Conservation (phyloP, 2,329 filamentous ascomycete genomes). For the Aspergillus fumigatiaffinis region DNA sequence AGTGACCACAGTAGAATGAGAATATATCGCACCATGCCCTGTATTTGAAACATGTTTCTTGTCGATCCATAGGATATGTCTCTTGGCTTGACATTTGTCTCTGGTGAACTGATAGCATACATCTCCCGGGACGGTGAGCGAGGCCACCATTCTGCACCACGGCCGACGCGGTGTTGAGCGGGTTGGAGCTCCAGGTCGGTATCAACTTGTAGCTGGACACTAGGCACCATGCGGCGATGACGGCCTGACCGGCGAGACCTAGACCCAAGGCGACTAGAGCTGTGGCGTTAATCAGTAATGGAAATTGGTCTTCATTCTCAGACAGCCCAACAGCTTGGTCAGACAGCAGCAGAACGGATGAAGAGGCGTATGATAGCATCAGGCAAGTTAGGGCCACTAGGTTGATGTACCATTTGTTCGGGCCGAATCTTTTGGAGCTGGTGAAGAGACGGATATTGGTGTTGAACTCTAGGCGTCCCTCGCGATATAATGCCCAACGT, state of each 20-base stretch:
- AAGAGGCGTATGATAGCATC: constrained; percentile 4
- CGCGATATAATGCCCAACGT: constrained; percentile 5
- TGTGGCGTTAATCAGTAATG: too few species aligned
- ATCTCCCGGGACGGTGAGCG: not conserved
- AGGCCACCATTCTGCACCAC: not conserved
- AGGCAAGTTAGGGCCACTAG: not conserved
- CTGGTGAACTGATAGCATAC: not conserved
- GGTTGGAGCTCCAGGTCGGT: constrained; percentile 15
- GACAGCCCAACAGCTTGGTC: too few species aligned
- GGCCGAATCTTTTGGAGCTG: constrained; percentile 5
- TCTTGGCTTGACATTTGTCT: too few species aligned
- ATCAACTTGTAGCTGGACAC: not conserved
- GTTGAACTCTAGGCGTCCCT: constrained; percentile 15
- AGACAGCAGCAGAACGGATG: not conserved
- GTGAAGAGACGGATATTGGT: constrained; percentile 17
- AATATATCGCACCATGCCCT: too few species aligned
- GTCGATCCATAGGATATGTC: too few species aligned
- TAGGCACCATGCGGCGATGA: constrained; percentile 11
- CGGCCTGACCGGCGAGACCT: constrained; percentile 3
- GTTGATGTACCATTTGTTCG: constrained; percentile 16
- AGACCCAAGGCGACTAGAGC: too few species aligned
- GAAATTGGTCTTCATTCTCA: too few species aligned
- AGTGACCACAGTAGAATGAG: too few species aligned
- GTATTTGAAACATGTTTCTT: too few species aligned
- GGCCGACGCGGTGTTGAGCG: constrained; percentile 10